Conservation (phyloP, 75 land plant genomes). For the Chamaecyparis obtusa region DNA sequence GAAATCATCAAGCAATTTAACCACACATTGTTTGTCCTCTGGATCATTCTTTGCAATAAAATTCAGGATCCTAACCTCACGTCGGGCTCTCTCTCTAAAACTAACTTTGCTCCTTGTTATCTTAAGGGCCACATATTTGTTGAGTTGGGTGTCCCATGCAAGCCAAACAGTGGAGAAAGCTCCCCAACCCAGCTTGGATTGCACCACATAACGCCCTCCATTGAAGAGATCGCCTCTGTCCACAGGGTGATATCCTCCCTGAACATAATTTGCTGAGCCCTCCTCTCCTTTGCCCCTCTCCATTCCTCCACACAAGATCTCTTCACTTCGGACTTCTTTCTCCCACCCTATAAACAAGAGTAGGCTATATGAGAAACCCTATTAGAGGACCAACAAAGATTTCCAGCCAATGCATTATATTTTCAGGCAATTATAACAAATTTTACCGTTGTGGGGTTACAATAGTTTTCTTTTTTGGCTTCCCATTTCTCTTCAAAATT, state of each 20-base stretch:
- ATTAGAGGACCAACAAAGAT: too few relatives aligned
- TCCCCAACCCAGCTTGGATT: slow-evolving; percentile 85
- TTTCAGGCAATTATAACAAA: too few relatives aligned
- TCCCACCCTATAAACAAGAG: too few relatives aligned
- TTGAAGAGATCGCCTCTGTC: slow-evolving; percentile 69
- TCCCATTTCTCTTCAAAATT: too few relatives aligned
- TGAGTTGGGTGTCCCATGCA: slow-evolving; percentile 62
- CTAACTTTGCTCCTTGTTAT: slow-evolving; percentile 79
- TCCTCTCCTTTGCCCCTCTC: slow-evolving; percentile 41
- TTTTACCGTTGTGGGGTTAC: too few relatives aligned
- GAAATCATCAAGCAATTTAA: slow-evolving; percentile 81
- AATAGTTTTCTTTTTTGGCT: too few relatives aligned
- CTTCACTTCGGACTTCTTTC: too few relatives aligned
- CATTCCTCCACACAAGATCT: neutral
- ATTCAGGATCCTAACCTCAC: slow-evolving; percentile 71
- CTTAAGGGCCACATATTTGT: slow-evolving; percentile 86
- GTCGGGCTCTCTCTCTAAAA: slow-evolving; percentile 73
- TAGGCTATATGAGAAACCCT: too few relatives aligned
- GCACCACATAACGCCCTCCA: slow-evolving; percentile 62
- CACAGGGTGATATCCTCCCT: slow-evolving; percentile 89
- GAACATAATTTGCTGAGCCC: slow-evolving; percentile 56
- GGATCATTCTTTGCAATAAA: slow-evolving; percentile 62
- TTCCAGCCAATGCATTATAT: too few relatives aligned
- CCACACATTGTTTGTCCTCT: slow-evolving; percentile 61
- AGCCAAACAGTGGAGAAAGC: slow-evolving; percentile 91